Percentiles rank a stretch among this genome's conserved stretches.
phyloP scores from a whole-genome alignment of 495 filamentous ascomycete genomes.

The Penicillium crystallinum region DNA sequence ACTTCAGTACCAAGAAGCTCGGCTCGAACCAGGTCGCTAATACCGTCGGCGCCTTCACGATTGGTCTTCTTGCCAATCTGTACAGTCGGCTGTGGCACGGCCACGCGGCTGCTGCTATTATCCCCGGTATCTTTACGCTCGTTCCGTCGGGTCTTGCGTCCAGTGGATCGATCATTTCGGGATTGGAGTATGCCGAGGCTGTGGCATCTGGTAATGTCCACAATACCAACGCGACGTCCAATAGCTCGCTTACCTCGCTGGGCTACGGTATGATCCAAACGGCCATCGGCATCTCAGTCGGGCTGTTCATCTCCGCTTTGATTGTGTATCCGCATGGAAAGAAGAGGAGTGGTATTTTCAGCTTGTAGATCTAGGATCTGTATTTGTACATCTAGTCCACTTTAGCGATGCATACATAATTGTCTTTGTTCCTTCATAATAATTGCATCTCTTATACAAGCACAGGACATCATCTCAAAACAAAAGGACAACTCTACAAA shows the following conservation, averaged over 20 bases:
- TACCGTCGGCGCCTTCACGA: conserved; percentile 74
- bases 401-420: neutral
- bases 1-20: conserved; percentile 64
- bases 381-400: neutral
- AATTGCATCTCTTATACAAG: too few relatives aligned
- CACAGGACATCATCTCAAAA: too few relatives aligned
- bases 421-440: neutral
- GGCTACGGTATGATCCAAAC: conserved; percentile 80
- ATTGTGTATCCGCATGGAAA: conserved; percentile 81
- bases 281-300: conserved; percentile 83
- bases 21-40: conserved; percentile 70
- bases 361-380: conserved; percentile 37
- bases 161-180: conserved; percentile 71
- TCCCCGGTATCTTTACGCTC: conserved; percentile 91
- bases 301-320: conserved; percentile 73
- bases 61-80: conserved; percentile 78
- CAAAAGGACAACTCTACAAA: neutral
- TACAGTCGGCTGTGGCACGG: conserved; percentile 76
- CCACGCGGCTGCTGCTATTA: conserved; percentile 75
- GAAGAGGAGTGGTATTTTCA: conserved; percentile 76
- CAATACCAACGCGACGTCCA: conserved; percentile 5
- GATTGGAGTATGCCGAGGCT: conserved; percentile 67
- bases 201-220: conserved; percentile 36
- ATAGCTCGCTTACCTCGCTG: conserved; percentile 19
- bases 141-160: conserved; percentile 84